A percentile compares a stretch with the other conserved stretches of the same genome.
Evolutionary conservation across 805 yeast species (phyloP).

Genomic region (Cyberlindnera samutprakarnensis): DNA sequence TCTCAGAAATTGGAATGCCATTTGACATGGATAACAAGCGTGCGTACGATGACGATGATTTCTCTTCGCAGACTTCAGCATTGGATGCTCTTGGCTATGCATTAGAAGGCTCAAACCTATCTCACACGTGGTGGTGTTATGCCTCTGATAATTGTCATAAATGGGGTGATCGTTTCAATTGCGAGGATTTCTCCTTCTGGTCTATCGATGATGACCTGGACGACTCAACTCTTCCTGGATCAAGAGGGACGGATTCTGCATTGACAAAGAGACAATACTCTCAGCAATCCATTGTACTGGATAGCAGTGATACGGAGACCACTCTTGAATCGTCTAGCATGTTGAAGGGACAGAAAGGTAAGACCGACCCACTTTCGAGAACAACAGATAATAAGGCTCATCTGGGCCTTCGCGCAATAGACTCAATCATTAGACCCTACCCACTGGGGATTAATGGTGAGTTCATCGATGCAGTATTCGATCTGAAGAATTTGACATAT

Average conservation of each 20-base stretch:
- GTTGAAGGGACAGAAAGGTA: background rate
- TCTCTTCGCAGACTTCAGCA: constrained; percentile 69
- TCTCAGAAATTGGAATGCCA: constrained; percentile 97
- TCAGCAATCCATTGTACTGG: background rate
- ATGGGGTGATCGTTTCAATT: constrained; percentile 91
- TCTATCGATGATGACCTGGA: constrained; percentile 48
- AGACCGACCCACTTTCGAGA: too few species aligned
- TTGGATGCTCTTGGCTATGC: constrained; percentile 78
- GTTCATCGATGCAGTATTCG: constrained; percentile 49
- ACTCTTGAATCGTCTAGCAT: constrained; percentile 1
- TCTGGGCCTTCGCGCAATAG: constrained; percentile 63
- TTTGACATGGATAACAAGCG: constrained; percentile 83
- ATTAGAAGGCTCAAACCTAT: constrained; percentile 62
- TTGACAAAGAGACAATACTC: background rate
- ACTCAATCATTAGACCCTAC: constrained; percentile 73
- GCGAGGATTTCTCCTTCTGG: constrained; percentile 89
- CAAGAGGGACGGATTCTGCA: constrained; percentile 1
- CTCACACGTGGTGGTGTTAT: constrained; percentile 85
- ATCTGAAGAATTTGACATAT: constrained; percentile 41
- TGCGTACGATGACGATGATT: constrained; percentile 63
- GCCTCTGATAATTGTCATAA: constrained; percentile 63
- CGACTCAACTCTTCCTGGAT: constrained; percentile 5
- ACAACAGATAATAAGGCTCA: constrained; percentile 1
- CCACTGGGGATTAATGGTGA: constrained; percentile 59
- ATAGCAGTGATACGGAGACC: constrained; percentile 1